Base-by-base conservation (phyloP, 2,329 filamentous ascomycete species). In the Colletotrichum graminicola region DNA sequence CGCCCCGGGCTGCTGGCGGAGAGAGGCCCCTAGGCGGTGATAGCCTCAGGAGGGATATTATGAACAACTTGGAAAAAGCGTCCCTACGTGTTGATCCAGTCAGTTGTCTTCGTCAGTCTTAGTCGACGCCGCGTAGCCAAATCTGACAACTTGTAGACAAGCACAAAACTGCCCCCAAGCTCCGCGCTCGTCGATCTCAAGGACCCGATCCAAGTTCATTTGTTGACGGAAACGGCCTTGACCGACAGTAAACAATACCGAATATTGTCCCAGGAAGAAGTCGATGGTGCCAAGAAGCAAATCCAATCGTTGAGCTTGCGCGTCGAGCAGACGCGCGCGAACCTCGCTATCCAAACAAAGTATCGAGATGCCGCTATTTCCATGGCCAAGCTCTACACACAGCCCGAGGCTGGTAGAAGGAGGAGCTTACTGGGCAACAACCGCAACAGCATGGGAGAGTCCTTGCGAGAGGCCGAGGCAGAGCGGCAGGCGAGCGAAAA, bases 151-250 rank as follows among this genome's bases (percentile, higher is more conserved):
- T 43, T 66, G 34, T 74, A 90, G 89, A 80, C 85, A 78, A 89
- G 88, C 75, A 73, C 81, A 47, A 81, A 83, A 39, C 84, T 85
- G 62, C 84, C 85, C 14, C 87, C 88, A 74, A 90, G 85, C 76
- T 89, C 88, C 26, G 82, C 82, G 5, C 83, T 88, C 14, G 85
- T 91, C 75, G 88, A 92, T 76, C 84, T 91, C 64, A 89, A 89
- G 74, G 93, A 93, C 80, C 89, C 86, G 71, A 93, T 99, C 55
- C 92, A 94, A 76, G 91, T 97, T 79, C 97, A 98, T 80, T 85
- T 99, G 57, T 88, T 99, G 70, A 95, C 96, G 73, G 95, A 98
- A 84, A 98, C 94, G 26, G 96, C 96, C 26, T 89, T 99, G 72
- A 89, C 91, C 71, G 96, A 99, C 82, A 97, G 94, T 83, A 92